Evolutionary conservation across 768 basidiomycete species (phyloP), one percentile per base, ranked within the genome.

Genomic region (Pulveroboletus sp.): DNA sequence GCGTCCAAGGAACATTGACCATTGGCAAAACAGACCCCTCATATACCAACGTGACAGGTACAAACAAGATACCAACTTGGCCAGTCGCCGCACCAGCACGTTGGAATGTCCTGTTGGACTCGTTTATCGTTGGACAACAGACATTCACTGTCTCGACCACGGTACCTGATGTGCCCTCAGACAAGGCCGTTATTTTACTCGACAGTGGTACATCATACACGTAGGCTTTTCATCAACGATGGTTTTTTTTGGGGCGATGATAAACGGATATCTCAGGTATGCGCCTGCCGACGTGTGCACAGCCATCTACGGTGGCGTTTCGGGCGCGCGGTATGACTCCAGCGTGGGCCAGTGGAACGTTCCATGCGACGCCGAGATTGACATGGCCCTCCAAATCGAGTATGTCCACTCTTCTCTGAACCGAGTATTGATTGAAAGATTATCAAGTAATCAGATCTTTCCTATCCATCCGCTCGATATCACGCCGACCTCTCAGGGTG

Each of bases 191-290:
- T 41, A 78, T 80, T 21, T 71, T 89, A 30, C 75, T 93, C 47
- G 90, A 93, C 64, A 90, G 80, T 51, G 90, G 90, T 6, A 84
- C 90, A 4, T 89, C 89, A 3, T 89, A 82, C 65, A 82, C 86
- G 84, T 88, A 62, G 51, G 86, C 58, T 7, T 61, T 27, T 46
- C 37, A 11, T 41, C 44, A 18, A 35, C 33, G 3, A 32, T 30
- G 14, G 15, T 32, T 38, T n/a, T 24, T 24, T 21, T 21, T 39
- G 27, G 52, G 47, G 46, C 39, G 5, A 45, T 50, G 38, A 54
- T 24, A 27, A 44, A 42, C 26, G 47, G 51, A 21, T 36, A 33
- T 46, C 39, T 49, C 59, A 87, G 88, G 17, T 92, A 93, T 65
- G 85, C 79, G 6, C 80, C 90, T 2, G 66, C 73, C 43, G 79